phyloP scores from a whole-genome alignment of 352 stramenopile genomes.

The Pythium phragmitis region DNA sequence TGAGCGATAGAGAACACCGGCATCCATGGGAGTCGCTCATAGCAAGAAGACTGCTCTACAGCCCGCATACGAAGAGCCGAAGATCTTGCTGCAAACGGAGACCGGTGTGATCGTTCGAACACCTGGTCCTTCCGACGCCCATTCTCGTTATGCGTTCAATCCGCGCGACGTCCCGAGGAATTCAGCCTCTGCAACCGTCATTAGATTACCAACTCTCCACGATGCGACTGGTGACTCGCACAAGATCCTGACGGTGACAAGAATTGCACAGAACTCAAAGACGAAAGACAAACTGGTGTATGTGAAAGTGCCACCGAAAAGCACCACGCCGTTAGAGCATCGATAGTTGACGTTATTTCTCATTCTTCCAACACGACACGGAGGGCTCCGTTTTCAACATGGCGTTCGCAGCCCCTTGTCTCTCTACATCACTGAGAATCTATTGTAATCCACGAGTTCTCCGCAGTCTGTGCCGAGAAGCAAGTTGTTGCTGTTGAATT shows the following conservation, averaged over 20 bases:
- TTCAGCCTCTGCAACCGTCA: neutral
- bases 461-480: slow-evolving; percentile 75
- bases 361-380: too few species aligned
- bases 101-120: slow-evolving; percentile 54
- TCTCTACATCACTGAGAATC: slow-evolving; percentile 35
- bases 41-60: slow-evolving; percentile 32
- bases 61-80: slow-evolving; percentile 30
- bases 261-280: slow-evolving; percentile 38
- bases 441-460: slow-evolving; percentile 79
- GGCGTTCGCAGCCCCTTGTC: neutral
- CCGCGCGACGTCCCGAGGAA: slow-evolving; percentile 26
- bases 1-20: neutral
- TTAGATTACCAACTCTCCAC: neutral
- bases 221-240: neutral
- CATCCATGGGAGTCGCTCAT: slow-evolving; percentile 1
- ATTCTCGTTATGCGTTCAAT: slow-evolving; percentile 49
- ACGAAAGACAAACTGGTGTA: slow-evolving; percentile 62
- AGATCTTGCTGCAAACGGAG: slow-evolving; percentile 41
- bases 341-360: too few species aligned
- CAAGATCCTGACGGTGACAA: slow-evolving; percentile 37
- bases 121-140: slow-evolving; percentile 23
- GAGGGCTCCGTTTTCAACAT: neutral
- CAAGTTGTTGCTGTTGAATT: slow-evolving; percentile 73
- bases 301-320: slow-evolving; percentile 41
- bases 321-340: neutral